Percentiles rank a stretch among this genome's conserved stretches.
Conservation (phyloP, 1,139 yeast species). For the Debaryomyces coudertii region DNA sequence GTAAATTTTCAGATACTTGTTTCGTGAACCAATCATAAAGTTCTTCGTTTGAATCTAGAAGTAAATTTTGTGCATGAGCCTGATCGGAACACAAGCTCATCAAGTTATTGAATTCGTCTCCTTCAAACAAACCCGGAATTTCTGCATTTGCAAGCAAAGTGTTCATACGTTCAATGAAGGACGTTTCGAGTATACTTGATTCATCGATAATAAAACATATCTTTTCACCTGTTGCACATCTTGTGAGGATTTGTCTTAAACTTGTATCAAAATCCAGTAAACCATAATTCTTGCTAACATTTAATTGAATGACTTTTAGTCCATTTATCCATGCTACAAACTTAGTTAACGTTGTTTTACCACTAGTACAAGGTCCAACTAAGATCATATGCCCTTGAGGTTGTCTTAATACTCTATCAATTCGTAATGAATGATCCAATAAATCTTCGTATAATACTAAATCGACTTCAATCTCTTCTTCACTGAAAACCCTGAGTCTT, state of each 20-base stretch:
- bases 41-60: slow-evolving; percentile 74
- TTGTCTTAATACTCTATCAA: slow-evolving; percentile 82
- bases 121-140: slow-evolving; percentile 86
- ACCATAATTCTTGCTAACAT: slow-evolving; percentile 56
- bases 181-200: slow-evolving; percentile 70
- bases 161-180: slow-evolving; percentile 90
- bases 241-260: slow-evolving; percentile 54
- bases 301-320: slow-evolving; percentile 59
- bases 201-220: slow-evolving; percentile 82
- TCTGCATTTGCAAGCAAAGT: slow-evolving; percentile 90
- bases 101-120: slow-evolving; percentile 62
- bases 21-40: slow-evolving; percentile 72
- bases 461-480: slow-evolving; percentile 68
- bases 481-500: slow-evolving; percentile 71
- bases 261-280: slow-evolving; percentile 69
- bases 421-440: slow-evolving; percentile 72
- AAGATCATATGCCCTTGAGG: slow-evolving; percentile 89
- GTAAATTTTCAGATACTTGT: slow-evolving; percentile 72
- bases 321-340: slow-evolving; percentile 96
- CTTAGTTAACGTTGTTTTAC: slow-evolving; percentile 73
- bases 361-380: slow-evolving; percentile 86
- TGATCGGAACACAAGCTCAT: slow-evolving; percentile 62
- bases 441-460: slow-evolving; percentile 71
- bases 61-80: slow-evolving; percentile 60
- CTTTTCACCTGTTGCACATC: slow-evolving; percentile 58